Base-by-base conservation (phyloP, 176 grass and related monocot genomes). In the Panicum miliaceum region DNA sequence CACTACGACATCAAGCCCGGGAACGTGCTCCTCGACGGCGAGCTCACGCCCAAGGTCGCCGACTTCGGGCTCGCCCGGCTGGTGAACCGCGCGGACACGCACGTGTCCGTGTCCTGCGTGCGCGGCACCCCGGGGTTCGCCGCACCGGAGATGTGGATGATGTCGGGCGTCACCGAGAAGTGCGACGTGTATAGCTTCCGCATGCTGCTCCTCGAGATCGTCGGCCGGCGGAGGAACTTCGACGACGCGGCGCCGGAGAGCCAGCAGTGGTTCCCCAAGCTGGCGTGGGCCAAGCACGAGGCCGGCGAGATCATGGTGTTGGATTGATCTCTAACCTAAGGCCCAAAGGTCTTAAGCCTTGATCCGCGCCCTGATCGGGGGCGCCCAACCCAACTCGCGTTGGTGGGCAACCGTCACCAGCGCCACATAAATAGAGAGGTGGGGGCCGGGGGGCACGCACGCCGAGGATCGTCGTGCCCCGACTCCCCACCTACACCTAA, bases 141-240 rank as follows among this genome's bases (percentile, higher is more conserved):
- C 37, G 76, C 85, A 9, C 88, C 83, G 2, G 88, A 90, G 57
- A 63, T 84, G 83, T 74, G 84, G 52, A 73, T 58, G 22, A 25
- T 22, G 54, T 35, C 78, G 4, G 69, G 82, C 1, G 60, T 77
- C 71, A 90, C 83, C 8, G 64, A 84, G 15, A 90, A 90, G 71
- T 84, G 82, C 12, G 88, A 90, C 42, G 83, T 90, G n/a, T 90
- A 78, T 42, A 86, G 83, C 88, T 90, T 81, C 63, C 83, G 88
- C 36, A 86, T 90, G 88, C 73, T 83, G 22, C n/a, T 86, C 29
- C 25, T 90, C 9, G 88, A 90, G 83, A 82, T 85, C 43, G 75
- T 90, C 29, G 71, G 84, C 19, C 23, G 74, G 16, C 68, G 77
- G 12, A 23, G 78, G 16, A 88, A 82, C 72, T 69, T 83, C 48